Conservation (phyloP, 768 basidiomycete genomes). For the Kwoniella sp. region DNA sequence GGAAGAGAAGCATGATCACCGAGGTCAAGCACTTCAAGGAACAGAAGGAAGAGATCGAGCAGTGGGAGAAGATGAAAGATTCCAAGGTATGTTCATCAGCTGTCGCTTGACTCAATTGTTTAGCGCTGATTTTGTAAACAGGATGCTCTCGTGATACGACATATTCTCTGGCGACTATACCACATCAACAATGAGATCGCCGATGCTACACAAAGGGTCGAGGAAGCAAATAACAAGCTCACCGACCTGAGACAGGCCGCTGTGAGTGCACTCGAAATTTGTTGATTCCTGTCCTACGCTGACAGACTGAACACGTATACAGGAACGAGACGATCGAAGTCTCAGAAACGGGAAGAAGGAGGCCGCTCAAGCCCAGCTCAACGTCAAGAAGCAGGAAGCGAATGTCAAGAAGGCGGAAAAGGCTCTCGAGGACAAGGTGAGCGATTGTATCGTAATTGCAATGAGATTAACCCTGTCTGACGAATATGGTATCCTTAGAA, state of each 20-base stretch:
- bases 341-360: slow-evolving; percentile 73
- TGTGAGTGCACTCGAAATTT: too few relatives aligned
- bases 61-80: slow-evolving; percentile 75
- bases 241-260: slow-evolving; percentile 70
- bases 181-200: slow-evolving; percentile 85
- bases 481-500: slow-evolving; percentile 64
- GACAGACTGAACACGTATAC: not conserved
- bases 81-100: slow-evolving; percentile 65
- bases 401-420: slow-evolving; percentile 89
- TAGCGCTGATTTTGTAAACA: too few relatives aligned
- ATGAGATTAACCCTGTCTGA: too few relatives aligned
- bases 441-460: too few relatives aligned
- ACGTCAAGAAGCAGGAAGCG: slow-evolving; percentile 81
- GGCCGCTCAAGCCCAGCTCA: slow-evolving; percentile 74
- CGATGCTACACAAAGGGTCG: slow-evolving; percentile 68
- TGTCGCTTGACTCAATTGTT: not conserved
- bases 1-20: slow-evolving; percentile 85
- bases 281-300: too few relatives aligned
- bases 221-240: slow-evolving; percentile 72
- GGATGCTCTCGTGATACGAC: slow-evolving; percentile 79
- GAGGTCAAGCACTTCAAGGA: slow-evolving; percentile 98
- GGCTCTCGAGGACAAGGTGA: slow-evolving; percentile 75
- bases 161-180: slow-evolving; percentile 82
- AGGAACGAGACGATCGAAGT: slow-evolving; percentile 63
- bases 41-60: slow-evolving; percentile 88